Base-by-base conservation (phyloP, 2,329 filamentous ascomycete species). In the Didymella pomorum region DNA sequence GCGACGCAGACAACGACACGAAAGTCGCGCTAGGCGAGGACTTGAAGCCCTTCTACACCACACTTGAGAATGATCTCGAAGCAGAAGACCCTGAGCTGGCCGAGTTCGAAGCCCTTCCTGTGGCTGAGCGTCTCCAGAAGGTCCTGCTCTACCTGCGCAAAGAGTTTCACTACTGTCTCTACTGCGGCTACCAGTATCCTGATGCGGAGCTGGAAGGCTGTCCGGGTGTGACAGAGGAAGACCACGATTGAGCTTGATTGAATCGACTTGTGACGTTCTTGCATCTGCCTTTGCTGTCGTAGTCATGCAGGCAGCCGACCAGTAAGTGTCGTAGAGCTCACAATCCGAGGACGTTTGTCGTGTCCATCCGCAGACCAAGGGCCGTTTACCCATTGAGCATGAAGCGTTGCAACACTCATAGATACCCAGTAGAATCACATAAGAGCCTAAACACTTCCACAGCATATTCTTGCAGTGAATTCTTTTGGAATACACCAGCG, bases 141-240 rank as follows among this genome's bases (percentile, higher is more conserved):
- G 76, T 96, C 14, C 83, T 97, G 10, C 75, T 79, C 18, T 88
- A 91, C 76, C 76, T 99, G 52, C 85, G 95, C 35, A 81, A 87
- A 47, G 84, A 85, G 71, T 86, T 92, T 71, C 78, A 83, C 43
- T 99, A 99, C 74, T 99, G 95, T 79, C 97, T 97, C 74, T 99
- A 93, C 91, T 99, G 95, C 79, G 98, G 97, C 76, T 90, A 85
- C 76, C 81, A 82, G 51, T 99, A 97, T 74, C 85, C 87, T 0
- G 87, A 92, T 70, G 80, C 80, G 33, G 78, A 80, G 33, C 88
- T 97, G 89, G 92, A 95, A 12, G 93, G 91, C 0, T 99, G 95
- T 81, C 94, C 95, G 0, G 95, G 95, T 0, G 55, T 89, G 33
- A 90, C 87, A 0, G 95, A 97, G 77, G 93, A 97, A 71, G 93